Evolutionary conservation across 495 filamentous ascomycete genomes (phyloP), one percentile per base, ranked within the genome.

Genomic region (Xylaria curta): DNA sequence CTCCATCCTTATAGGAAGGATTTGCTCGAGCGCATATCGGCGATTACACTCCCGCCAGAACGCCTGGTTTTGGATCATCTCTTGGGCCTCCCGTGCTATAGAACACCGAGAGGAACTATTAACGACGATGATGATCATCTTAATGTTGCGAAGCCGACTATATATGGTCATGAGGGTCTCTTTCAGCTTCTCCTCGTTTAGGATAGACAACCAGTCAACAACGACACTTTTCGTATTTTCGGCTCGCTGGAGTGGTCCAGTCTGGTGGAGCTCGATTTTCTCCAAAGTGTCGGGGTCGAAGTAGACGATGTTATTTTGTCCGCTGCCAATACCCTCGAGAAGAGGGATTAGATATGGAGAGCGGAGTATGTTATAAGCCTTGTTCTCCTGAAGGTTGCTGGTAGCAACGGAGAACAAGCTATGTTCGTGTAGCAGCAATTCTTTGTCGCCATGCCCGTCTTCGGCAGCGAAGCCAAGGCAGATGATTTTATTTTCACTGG

Each of bases 21-120:
- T 62, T 19, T 40, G 59, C 10, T 42, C 59, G 19, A 62, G 31
- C 13, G 59, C 59, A 12, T 44, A 38, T n/a, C 15, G 36, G 3
- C 33, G 19, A 62, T 62, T 62, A 12, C 59, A 62, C 33, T 62
- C 59, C 13, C 26, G 17, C 59, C 59, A 62, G 59, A 62, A 62
- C 9, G 15, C 36, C 19, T 13, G 33, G n/a, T n/a, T 24, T 3
- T 36, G 3, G n/a, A 42, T 26, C 59, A 21, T 12, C 36, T 8
- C 15, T 24, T 42, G 59, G n/a, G 44, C 3, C 12, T 54, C 9
- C 21, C 36, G 17, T 17, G 2, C 19, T 5, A 42, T 4, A 15
- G 33, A 26, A 4, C 33, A 15, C 21, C 2, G 24, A 28, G 10
- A 54, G 3, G 24, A 10, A 15, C 28, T 0, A 9, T 54, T 21